Percentiles rank a stretch among this genome's conserved stretches.
Conservation (phyloP, 441 rosid species). For the Monsonia emarginata region DNA sequence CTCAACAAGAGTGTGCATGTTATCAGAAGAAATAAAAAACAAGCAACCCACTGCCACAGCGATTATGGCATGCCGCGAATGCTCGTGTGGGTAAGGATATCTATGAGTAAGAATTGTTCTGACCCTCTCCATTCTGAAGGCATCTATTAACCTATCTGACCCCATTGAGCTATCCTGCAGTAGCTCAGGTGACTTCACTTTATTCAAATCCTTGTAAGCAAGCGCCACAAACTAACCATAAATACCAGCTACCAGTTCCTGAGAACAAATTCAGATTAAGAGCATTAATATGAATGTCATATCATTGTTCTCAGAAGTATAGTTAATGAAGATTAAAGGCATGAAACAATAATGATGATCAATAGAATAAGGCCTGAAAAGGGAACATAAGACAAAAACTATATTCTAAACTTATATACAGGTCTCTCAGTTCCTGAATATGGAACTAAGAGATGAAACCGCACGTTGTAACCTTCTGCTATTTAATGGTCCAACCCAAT, state of each 20-base stretch:
- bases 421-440: background rate
- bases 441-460: background rate
- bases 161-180: slow-evolving; percentile 33
- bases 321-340: background rate
- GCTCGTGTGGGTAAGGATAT: slow-evolving; percentile 94
- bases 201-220: slow-evolving; percentile 20
- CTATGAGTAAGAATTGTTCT: slow-evolving; percentile 74
- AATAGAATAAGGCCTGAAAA: background rate
- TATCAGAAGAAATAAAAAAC: slow-evolving; percentile 90
- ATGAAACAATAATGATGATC: background rate
- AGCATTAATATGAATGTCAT: slow-evolving; percentile 4
- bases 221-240: slow-evolving; percentile 17
- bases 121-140: slow-evolving; percentile 76
- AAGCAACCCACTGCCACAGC: slow-evolving; percentile 86
- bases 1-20: slow-evolving; percentile 83
- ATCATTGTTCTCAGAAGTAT: no score
- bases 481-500: background rate
- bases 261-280: slow-evolving; percentile 15
- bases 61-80: slow-evolving; percentile 90
- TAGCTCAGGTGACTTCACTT: slow-evolving; percentile 5
- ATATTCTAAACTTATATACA: background rate
- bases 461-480: background rate
- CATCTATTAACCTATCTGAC: slow-evolving; percentile 43
- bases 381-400: background rate
- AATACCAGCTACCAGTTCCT: slow-evolving; percentile 27